These are phyloP conservation scores for Papiliotrema terrestris DNA, from an alignment of 1,284 basidiomycete species.

Conservation along the genomic window DNA sequence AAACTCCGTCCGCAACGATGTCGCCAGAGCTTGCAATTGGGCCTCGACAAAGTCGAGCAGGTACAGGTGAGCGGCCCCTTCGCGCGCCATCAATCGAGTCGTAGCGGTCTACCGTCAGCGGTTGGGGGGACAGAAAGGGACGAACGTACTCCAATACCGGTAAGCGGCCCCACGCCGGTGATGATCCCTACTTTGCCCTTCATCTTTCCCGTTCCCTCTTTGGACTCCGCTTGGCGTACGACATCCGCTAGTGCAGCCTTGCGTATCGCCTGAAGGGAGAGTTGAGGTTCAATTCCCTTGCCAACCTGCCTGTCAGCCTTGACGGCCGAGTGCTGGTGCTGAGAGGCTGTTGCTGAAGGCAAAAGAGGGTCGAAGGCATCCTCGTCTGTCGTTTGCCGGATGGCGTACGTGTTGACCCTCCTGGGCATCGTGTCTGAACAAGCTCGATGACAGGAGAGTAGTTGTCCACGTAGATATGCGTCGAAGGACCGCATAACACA, in stretches of 20 bases:
- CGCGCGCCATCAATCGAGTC: conserved; percentile 71
- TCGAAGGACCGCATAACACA: too few species aligned
- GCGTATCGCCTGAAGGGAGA: conserved; percentile 7
- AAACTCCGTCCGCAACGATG: conserved; percentile 64
- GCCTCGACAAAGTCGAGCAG: conserved; percentile 70
- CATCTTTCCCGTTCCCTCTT: conserved; percentile 56
- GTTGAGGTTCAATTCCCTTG: neutral
- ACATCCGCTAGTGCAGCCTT: neutral
- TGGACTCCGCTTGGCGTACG: conserved; percentile 4
- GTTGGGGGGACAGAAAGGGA: conserved; percentile 28
- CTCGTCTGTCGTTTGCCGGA: conserved; percentile 15
- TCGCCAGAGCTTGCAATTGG: conserved; percentile 68
- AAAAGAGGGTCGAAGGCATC: conserved; percentile 10
- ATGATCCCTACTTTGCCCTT: conserved; percentile 83
- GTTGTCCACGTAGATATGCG: neutral
- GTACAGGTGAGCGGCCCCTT: conserved; percentile 70
- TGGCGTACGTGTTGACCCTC: neutral
- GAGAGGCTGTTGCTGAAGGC: neutral
- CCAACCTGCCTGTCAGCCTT: neutral
- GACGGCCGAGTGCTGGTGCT: neutral
- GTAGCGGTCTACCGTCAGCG: conserved; percentile 59
- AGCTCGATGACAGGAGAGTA: neutral
- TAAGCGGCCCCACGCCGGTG: conserved; percentile 77
- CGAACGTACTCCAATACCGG: conserved; percentile 58
- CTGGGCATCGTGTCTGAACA: neutral